Evolutionary conservation across 345 rosid species (phyloP).

Genomic region (Conringia planisiliqua): DNA sequence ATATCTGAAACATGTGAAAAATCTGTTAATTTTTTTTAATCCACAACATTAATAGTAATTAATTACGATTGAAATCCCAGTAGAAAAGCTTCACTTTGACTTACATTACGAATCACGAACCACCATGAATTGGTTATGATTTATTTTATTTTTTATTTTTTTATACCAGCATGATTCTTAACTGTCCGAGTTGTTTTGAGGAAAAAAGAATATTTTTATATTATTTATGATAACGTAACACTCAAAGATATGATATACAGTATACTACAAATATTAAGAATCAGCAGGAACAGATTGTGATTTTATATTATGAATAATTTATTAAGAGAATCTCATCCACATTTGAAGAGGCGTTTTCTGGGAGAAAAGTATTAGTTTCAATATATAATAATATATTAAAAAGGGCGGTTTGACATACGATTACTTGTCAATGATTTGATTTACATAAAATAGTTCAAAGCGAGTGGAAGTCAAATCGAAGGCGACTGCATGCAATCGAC

Average conservation of each 20-base stretch:
- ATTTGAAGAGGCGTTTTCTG: constrained; percentile 22
- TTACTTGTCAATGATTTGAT: constrained; percentile 30
- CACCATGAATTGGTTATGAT: neutral
- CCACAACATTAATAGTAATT: no score
- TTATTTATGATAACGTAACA: neutral
- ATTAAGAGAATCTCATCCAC: neutral
- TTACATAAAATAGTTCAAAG: neutral
- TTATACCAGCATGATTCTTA: neutral
- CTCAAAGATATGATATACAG: neutral
- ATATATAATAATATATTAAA: neutral
- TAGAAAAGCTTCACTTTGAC: neutral
- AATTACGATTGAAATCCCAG: no score
- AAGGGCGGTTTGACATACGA: constrained; percentile 34
- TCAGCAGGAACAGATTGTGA: neutral
- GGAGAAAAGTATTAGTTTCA: neutral
- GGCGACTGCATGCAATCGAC: constrained; percentile 20
- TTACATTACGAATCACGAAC: neutral
- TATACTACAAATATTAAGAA: neutral
- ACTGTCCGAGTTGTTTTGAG: neutral
- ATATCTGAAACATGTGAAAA: no score
- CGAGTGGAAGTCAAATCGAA: constrained; percentile 23
- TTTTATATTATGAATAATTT: neutral
- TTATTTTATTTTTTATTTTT: neutral
- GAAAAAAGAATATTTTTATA: neutral
- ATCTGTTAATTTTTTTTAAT: no score